A percentile compares a stretch with the other conserved stretches of the same genome.
Evolutionary conservation across 345 rosid species (phyloP).

Genomic region (Moricandia moricandioides): DNA sequence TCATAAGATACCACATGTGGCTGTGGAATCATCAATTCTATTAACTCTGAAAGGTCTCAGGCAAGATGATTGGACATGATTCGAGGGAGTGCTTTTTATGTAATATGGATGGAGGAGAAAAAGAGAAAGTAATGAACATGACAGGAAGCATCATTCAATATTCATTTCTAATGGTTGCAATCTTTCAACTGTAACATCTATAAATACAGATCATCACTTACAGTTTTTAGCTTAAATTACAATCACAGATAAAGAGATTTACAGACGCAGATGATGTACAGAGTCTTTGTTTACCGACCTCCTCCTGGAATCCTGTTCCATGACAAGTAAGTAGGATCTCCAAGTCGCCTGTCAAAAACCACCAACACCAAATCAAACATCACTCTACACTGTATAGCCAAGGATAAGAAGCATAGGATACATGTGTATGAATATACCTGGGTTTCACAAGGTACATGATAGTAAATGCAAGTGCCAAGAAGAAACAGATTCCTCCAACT

Average conservation of each 20-base stretch:
- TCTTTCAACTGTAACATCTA: constrained; percentile 23
- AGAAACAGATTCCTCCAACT: constrained; percentile 84
- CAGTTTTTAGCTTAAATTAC: constrained; percentile 4
- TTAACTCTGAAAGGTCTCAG: too few species aligned
- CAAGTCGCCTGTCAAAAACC: constrained; percentile 61
- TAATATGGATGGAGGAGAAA: too few species aligned
- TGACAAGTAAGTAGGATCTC: constrained; percentile 90
- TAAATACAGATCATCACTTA: constrained; percentile 10
- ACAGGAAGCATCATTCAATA: constrained; percentile 15
- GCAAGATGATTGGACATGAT: too few species aligned
- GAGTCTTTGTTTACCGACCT: constrained; percentile 37
- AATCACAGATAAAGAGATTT: constrained; percentile 19
- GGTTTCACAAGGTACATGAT: constrained; percentile 84
- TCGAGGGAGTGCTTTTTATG: too few species aligned
- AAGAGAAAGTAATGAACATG: neutral
- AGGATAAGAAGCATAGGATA: neutral
- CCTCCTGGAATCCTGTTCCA: constrained; percentile 80
- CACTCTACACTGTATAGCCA: constrained; percentile 2
- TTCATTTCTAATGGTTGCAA: neutral
- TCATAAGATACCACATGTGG: neutral
- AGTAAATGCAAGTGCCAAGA: constrained; percentile 77
- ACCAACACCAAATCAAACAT: constrained; percentile 9
- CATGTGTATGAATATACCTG: constrained; percentile 47
- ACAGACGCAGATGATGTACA: constrained; percentile 2
- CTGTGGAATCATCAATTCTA: neutral